phyloP scores from a whole-genome alignment of 2,329 filamentous ascomycete species.

The Rachicladosporium sp. region DNA sequence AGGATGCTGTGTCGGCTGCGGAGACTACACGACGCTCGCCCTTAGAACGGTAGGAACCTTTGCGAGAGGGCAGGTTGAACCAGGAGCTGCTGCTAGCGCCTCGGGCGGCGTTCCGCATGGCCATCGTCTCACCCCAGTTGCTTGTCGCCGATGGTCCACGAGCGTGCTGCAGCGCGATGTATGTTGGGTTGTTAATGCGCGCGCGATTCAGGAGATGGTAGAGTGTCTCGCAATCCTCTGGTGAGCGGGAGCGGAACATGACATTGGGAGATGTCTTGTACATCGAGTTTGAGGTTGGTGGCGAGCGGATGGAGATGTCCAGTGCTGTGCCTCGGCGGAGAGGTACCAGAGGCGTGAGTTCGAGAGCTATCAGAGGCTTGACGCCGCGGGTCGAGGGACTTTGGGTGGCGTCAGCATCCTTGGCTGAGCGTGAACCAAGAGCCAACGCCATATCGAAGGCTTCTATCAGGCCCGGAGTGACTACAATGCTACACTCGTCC shows the following conservation, averaged over 20 bases:
- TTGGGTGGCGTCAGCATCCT: conserved; percentile 28
- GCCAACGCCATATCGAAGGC: conserved; percentile 44
- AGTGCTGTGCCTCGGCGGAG: conserved; percentile 82
- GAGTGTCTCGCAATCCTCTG: conserved; percentile 65
- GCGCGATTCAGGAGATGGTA: conserved; percentile 81
- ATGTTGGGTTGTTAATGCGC: conserved; percentile 85
- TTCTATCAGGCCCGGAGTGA: conserved; percentile 53
- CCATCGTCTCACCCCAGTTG: conserved; percentile 40
- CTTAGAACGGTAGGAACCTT: conserved; percentile 40
- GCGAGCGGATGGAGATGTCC: conserved; percentile 87
- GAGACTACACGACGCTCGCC: conserved; percentile 43
- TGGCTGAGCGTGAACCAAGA: conserved; percentile 29
- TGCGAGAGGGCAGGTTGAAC: conserved; percentile 41
- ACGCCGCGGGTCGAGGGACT: conserved; percentile 24
- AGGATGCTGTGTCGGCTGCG: conserved; percentile 57
- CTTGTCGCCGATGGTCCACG: conserved; percentile 42
- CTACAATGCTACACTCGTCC: conserved; percentile 49
- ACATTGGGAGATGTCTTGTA: conserved; percentile 63
- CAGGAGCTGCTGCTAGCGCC: conserved; percentile 34
- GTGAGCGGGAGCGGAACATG: conserved; percentile 73
- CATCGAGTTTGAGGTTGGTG: conserved; percentile 59
- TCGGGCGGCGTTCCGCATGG: conserved; percentile 36
- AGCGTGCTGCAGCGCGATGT: conserved; percentile 65
- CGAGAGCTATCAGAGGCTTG: conserved; percentile 54
- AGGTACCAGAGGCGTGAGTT: conserved; percentile 82